phyloP scores from a whole-genome alignment of 2,329 filamentous ascomycete species.

The Polychaeton citri region DNA sequence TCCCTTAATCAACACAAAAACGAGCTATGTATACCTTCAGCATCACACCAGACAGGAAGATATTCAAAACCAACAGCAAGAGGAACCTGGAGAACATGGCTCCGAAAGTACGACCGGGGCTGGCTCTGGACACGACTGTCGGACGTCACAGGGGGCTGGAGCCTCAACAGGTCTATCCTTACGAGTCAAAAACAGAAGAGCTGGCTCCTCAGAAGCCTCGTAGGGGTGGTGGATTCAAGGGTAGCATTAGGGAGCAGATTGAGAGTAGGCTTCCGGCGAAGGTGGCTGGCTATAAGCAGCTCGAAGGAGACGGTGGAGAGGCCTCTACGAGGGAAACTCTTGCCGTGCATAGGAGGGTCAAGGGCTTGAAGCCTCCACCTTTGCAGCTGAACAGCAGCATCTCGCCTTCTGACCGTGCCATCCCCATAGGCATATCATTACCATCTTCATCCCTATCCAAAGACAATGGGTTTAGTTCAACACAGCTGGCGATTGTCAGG shows the following conservation, averaged over 20 bases:
- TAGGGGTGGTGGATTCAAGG: no score
- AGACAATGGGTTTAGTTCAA: conserved; percentile 22
- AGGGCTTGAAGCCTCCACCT: conserved; percentile 14
- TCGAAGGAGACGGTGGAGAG: conserved; percentile 25
- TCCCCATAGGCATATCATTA: conserved; percentile 58
- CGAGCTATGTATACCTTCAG: neutral
- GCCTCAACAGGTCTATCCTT: conserved; percentile 33
- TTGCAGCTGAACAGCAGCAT: conserved; percentile 32
- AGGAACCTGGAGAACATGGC: neutral
- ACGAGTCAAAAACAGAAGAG: conserved; percentile 15
- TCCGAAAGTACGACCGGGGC: conserved; percentile 5
- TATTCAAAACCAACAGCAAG: neutral
- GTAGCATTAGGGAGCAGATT: no score
- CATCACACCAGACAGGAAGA: neutral
- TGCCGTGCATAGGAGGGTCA: conserved; percentile 10
- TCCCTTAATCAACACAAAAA: neutral
- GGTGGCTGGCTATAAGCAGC: no score
- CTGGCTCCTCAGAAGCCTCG: no score
- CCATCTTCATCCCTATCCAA: conserved; percentile 40
- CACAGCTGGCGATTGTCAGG: conserved; percentile 8
- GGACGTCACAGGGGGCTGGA: conserved; percentile 30
- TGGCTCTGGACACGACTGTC: conserved; percentile 53
- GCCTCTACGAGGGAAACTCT: conserved; percentile 34
- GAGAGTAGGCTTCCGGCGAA: no score
- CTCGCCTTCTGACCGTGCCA: conserved; percentile 57